These are phyloP conservation scores for Pseudonitzschia delicatissima DNA, from an alignment of 108 stramenopile species.

Conservation along the genomic window DNA sequence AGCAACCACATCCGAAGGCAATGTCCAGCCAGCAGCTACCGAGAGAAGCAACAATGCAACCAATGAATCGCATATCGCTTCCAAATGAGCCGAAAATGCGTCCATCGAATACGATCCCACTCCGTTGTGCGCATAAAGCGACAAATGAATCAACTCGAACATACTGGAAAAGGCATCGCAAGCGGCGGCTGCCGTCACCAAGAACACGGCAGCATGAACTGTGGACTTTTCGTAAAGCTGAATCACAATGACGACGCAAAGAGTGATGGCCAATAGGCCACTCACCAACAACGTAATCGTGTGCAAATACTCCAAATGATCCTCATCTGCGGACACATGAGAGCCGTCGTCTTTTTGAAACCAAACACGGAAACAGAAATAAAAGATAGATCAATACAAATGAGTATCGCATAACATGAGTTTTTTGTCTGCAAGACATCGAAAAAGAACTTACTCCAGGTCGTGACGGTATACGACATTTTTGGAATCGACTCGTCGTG, in stretches of 20 bases:
- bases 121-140: constrained; percentile 59
- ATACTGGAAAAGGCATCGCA: constrained; percentile 53
- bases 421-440: too few species aligned
- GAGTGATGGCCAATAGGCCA: constrained; percentile 30
- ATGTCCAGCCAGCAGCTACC: constrained; percentile 83
- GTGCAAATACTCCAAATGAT: constrained; percentile 50
- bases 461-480: constrained; percentile 45
- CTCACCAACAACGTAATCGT: constrained; percentile 50
- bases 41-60: constrained; percentile 63
- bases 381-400: too few species aligned
- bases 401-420: too few species aligned
- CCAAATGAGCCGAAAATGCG: constrained; percentile 69
- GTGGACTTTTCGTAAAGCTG: constrained; percentile 37
- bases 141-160: constrained; percentile 70
- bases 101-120: constrained; percentile 64
- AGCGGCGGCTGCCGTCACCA: constrained; percentile 59
- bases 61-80: constrained; percentile 77
- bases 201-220: constrained; percentile 71
- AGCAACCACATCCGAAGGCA: constrained; percentile 64
- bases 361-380: too few species aligned
- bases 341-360: constrained; percentile 18
- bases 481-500: constrained; percentile 57
- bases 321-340: constrained; percentile 80
- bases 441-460: constrained; percentile 25
- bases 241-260: constrained; percentile 34